phyloP scores from a whole-genome alignment of 164 flowering plant species.

The Stephania cephalantha region DNA sequence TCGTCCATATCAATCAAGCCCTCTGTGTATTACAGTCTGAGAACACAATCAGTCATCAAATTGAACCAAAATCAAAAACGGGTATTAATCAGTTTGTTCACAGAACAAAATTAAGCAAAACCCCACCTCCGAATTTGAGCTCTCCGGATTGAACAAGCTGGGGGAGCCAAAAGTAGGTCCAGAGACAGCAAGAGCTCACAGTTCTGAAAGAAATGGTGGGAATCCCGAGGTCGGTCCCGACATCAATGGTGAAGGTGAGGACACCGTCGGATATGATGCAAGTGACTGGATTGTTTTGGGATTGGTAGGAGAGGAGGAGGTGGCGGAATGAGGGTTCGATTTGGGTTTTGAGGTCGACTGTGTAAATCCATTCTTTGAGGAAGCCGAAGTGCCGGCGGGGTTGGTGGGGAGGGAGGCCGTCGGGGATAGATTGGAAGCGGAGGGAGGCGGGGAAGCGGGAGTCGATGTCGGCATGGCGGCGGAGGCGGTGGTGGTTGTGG shows the following conservation, averaged over 20 bases:
- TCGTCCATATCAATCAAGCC: conserved; percentile 27
- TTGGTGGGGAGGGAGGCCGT: conserved; percentile 28
- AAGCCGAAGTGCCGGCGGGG: conserved; percentile 10
- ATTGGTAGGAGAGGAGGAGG: conserved; percentile 12
- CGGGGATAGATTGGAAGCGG: conserved; percentile 26
- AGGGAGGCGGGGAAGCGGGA: conserved; percentile 28
- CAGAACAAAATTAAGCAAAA: neutral
- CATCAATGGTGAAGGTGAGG: conserved; percentile 24
- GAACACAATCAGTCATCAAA: neutral
- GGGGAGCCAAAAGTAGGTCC: conserved; percentile 29
- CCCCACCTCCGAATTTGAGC: conserved; percentile 25
- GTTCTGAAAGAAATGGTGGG: conserved; percentile 34
- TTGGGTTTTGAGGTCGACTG: conserved; percentile 3
- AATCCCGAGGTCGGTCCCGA: conserved; percentile 32
- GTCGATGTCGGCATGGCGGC: conserved; percentile 13
- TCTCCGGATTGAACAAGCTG: conserved; percentile 23
- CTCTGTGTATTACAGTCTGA: conserved; percentile 11
- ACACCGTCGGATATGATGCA: conserved; percentile 43
- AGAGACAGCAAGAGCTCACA: conserved; percentile 31
- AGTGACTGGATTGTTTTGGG: conserved; percentile 13
- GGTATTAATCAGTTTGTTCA: no score
- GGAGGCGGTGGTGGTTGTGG: conserved; percentile 21
- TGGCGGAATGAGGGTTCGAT: conserved; percentile 22
- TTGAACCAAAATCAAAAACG: neutral
- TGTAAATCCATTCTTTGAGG: conserved; percentile 15